Conservation (phyloP, 2,329 filamentous ascomycete genomes). For the Calonectria honghensis region DNA sequence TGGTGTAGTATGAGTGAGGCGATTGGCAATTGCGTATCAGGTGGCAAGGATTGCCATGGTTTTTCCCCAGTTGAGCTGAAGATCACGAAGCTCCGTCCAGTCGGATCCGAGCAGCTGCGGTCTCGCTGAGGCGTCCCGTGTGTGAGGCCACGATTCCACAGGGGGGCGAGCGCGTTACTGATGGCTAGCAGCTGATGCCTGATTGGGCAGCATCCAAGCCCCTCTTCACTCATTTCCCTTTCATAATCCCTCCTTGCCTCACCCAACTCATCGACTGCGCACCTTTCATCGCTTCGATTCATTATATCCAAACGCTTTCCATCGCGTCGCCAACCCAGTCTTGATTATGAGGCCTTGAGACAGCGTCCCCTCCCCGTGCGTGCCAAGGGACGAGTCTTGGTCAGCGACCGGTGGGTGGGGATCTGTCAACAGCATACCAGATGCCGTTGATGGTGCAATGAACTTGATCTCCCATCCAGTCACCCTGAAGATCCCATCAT, state of each 20-base stretch:
- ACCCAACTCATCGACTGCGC: background rate
- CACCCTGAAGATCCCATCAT: background rate
- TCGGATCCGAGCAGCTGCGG: background rate
- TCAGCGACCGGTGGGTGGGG: background rate
- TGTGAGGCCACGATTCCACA: slow-evolving; percentile 8
- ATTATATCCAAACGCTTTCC: background rate
- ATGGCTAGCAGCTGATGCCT: slow-evolving; percentile 6
- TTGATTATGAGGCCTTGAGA: background rate
- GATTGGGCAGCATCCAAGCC: slow-evolving; percentile 4
- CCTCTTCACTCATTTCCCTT: slow-evolving; percentile 1
- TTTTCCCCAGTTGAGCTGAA: background rate
- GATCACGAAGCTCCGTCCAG: background rate
- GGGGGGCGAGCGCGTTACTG: background rate
- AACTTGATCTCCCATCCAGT: background rate
- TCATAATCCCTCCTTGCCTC: slow-evolving; percentile 11
- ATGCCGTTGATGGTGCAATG: background rate
- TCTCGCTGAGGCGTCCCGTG: background rate
- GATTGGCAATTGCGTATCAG: slow-evolving; percentile 4
- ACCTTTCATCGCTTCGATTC: background rate
- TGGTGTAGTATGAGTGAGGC: background rate
- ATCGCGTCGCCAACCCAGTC: background rate
- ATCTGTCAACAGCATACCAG: too few species aligned
- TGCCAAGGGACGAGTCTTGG: background rate
- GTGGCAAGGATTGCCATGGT: slow-evolving; percentile 14
- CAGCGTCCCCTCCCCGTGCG: background rate